A percentile compares a stretch with the other conserved stretches of the same genome.
Conservation (phyloP, 371 early-diverging fungal species). For the Dichotomocladium elegans region DNA sequence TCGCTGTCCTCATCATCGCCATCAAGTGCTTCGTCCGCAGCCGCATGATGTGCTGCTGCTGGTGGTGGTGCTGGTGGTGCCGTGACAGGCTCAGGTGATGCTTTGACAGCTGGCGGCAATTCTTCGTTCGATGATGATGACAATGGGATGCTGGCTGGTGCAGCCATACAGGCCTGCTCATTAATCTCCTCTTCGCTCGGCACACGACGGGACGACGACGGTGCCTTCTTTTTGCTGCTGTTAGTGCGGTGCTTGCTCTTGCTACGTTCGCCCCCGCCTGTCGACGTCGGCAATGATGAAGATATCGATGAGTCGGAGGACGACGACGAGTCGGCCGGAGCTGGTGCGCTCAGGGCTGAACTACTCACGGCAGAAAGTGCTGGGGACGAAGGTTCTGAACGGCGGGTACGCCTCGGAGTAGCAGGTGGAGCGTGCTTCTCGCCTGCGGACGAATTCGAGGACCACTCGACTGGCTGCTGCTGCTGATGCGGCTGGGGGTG, state of each 20-base stretch:
- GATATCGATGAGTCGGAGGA: neutral
- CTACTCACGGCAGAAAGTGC: neutral
- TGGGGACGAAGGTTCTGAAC: slow-evolving; percentile 3
- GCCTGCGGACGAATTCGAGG: neutral
- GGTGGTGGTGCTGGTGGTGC: slow-evolving; percentile 5
- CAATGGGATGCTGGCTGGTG: no score
- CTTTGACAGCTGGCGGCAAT: neutral
- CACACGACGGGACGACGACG: no score
- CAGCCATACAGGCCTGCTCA: no score
- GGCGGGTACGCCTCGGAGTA: neutral
- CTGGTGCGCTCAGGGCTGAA: neutral
- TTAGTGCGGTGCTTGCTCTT: neutral
- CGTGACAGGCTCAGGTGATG: neutral
- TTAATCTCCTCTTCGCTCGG: no score
- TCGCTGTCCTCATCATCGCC: slow-evolving; percentile 11
- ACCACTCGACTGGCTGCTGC: neutral
- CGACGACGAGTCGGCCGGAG: neutral
- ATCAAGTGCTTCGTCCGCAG: slow-evolving; percentile 1
- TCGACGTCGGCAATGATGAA: neutral
- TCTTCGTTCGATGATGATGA: neutral
- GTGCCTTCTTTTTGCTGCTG: neutral
- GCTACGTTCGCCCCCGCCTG: neutral
- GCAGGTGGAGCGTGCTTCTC: neutral
- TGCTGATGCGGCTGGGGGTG: neutral
- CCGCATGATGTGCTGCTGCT: slow-evolving; percentile 4